Evolutionary conservation across 1,139 yeast genomes (phyloP).

Genomic region (Arxiozyma heterogenica): DNA sequence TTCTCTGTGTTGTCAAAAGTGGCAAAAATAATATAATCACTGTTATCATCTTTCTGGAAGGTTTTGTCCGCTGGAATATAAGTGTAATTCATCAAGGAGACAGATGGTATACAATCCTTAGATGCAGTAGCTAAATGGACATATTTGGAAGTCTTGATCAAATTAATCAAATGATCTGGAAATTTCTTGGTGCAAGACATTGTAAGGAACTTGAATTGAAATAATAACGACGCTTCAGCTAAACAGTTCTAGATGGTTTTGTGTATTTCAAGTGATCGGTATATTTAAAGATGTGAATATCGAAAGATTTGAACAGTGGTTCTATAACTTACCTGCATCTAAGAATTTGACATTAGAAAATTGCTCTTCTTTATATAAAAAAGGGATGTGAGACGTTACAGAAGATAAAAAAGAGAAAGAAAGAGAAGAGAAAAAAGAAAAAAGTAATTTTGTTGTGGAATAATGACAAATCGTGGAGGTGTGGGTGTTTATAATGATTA

Average conservation of each 20-base stretch:
- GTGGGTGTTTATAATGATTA: neutral
- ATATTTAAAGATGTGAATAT: too few relatives aligned
- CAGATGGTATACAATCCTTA: slow-evolving; percentile 61
- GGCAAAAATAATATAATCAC: slow-evolving; percentile 52
- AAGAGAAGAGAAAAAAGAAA: too few relatives aligned
- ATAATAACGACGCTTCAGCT: too few relatives aligned
- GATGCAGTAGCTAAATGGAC: slow-evolving; percentile 76
- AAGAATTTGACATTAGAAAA: too few relatives aligned
- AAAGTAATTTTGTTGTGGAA: neutral
- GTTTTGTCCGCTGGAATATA: slow-evolving; percentile 39
- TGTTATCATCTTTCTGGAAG: slow-evolving; percentile 26
- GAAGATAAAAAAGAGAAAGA: neutral
- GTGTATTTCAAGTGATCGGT: too few relatives aligned
- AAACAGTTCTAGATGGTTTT: too few relatives aligned
- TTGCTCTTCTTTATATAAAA: too few relatives aligned
- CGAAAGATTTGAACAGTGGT: too few relatives aligned
- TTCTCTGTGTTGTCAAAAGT: slow-evolving; percentile 64
- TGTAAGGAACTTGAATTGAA: neutral
- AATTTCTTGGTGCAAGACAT: slow-evolving; percentile 33
- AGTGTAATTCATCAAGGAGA: slow-evolving; percentile 81
- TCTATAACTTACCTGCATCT: too few relatives aligned
- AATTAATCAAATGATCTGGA: slow-evolving; percentile 47
- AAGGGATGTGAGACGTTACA: too few relatives aligned
- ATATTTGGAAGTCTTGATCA: slow-evolving; percentile 52
- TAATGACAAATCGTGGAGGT: neutral